These are phyloP conservation scores for Nicotiana tomentosiformis DNA, from an alignment of 257 asterid genomes.

Conservation along the genomic window DNA sequence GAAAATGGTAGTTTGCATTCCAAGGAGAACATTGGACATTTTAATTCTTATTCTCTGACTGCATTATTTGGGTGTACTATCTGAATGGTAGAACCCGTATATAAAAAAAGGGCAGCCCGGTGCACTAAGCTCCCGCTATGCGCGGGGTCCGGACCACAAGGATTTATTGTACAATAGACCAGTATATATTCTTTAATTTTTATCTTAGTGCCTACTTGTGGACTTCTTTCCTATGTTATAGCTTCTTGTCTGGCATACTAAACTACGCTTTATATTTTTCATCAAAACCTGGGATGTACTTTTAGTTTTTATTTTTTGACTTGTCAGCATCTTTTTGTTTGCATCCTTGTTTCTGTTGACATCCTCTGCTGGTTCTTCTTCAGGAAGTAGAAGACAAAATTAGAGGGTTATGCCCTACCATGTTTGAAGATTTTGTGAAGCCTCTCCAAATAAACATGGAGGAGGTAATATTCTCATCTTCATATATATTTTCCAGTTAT, in stretches of 20 bases:
- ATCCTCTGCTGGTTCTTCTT: conserved; percentile 14
- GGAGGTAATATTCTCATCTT: conserved; percentile 37
- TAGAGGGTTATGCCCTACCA: conserved; percentile 50
- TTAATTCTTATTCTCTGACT: neutral
- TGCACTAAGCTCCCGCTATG: too few relatives aligned
- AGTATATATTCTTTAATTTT: neutral
- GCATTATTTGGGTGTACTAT: neutral
- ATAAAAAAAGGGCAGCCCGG: too few relatives aligned
- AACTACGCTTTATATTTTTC: neutral
- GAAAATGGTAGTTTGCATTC: neutral
- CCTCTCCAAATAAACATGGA: conserved; percentile 74
- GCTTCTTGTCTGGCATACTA: neutral
- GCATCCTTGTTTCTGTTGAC: conserved; percentile 3
- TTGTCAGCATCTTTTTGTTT: neutral
- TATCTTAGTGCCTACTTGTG: neutral
- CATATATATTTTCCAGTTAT: neutral
- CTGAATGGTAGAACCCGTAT: neutral
- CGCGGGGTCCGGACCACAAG: too few relatives aligned
- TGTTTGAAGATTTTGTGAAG: conserved; percentile 92
- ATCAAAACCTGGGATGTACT: neutral
- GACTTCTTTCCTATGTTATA: neutral
- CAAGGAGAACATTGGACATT: neutral
- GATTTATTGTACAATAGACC: neutral
- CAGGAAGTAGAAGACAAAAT: conserved; percentile 93
- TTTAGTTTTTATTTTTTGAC: neutral